Evolutionary conservation across 495 filamentous ascomycete genomes (phyloP), one percentile per base, ranked within the genome.

Genomic region (Aspergillus ellipticus): DNA sequence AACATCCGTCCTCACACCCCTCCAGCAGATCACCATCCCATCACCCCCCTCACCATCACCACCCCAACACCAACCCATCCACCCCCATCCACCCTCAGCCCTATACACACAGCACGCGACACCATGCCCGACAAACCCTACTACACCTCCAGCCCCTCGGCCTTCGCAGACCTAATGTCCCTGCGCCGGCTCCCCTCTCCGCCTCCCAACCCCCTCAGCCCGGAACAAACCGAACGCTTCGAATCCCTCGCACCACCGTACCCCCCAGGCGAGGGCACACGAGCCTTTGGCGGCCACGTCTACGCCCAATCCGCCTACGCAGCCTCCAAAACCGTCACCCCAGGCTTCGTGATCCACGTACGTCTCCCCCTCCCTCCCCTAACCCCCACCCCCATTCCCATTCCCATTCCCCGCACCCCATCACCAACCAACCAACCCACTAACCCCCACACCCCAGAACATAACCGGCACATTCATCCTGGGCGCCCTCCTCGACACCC

Each of bases 381-480:
- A 24, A 10, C 13, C 28, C n/a, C 48, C 16, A 13, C 2, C 13
- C 9, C n/a, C n/a, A n/a, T n/a, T n/a, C n/a, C n/a, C n/a, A n/a
- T n/a, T n/a, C n/a, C 19, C 20, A 19, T 29, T 6, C 20, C 19
- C 13, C n/a, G 29, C 39, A 47, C 24, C 16, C 29, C 45, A 26
- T 10, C 49, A 17, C n/a, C 42, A 39, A 33, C 7, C n/a, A n/a
- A n/a, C n/a, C n/a, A n/a, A n/a, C 10, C 35, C 3, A 19, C 20
- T 24, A 37, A 45, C 16, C 22, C n/a, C 2, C 24, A 22, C 45
- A 15, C 6, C n/a, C 2, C 33, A 89, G 86, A 80, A 84, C 49
- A 82, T 88, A 53, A 80, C 85, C 22, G 86, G 86, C 4, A 83
- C 76, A 68, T 90, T 90, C 64, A 83, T 85, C n/a, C 67, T 82